Conservation (phyloP, 2,329 filamentous ascomycete species). For the Fusarium proliferatum region DNA sequence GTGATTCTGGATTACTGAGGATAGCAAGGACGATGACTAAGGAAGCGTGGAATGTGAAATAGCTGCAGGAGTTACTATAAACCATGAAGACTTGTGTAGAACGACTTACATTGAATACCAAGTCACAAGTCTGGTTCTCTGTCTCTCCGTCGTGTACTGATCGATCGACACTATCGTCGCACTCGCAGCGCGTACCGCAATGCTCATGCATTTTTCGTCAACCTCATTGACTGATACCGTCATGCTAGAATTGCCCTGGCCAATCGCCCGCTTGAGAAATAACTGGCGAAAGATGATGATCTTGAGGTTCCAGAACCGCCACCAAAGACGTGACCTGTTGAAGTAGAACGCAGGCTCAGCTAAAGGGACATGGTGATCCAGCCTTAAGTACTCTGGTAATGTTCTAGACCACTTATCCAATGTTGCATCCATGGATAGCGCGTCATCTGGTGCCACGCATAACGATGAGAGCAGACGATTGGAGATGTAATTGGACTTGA, state of each 20-base stretch:
- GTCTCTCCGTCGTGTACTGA: neutral
- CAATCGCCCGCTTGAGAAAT: neutral
- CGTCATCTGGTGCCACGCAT: neutral
- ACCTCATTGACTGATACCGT: neutral
- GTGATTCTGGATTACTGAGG: neutral
- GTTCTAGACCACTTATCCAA: neutral
- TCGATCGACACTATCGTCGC: neutral
- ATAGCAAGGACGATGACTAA: neutral
- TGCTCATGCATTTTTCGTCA: neutral
- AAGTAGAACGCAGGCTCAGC: neutral
- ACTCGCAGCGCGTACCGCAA: neutral
- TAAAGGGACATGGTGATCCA: neutral
- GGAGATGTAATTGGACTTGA: neutral
- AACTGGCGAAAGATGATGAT: neutral
- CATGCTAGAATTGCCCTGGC: fast-evolving
- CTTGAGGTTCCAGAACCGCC: neutral
- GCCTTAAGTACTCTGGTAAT: neutral
- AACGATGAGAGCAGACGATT: neutral
- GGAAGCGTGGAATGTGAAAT: neutral
- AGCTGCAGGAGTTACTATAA: neutral
- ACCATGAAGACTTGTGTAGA: neutral
- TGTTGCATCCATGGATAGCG: neutral
- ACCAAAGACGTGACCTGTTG: neutral
- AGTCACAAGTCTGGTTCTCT: neutral
- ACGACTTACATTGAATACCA: neutral